Percentiles rank a stretch among this genome's conserved stretches.
These are phyloP conservation scores for Ophiosphaerella narmari DNA, from an alignment of 2,329 filamentous ascomycete species.

Conservation along the genomic window DNA sequence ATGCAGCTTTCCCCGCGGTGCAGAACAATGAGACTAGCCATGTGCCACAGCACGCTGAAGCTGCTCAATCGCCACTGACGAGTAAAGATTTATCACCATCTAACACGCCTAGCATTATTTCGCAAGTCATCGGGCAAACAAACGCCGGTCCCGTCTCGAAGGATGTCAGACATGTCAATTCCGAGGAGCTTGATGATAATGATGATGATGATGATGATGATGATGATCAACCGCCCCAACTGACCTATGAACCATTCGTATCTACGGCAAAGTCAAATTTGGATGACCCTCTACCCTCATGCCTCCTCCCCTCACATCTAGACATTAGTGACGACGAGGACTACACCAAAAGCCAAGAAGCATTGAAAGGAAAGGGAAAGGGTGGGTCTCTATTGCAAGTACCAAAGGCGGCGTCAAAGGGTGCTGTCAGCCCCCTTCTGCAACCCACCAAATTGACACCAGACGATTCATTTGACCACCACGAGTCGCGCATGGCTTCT, in stretches of 20 bases:
- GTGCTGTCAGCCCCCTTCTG: conserved; percentile 32
- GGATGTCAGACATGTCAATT: not conserved
- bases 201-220: conserved; percentile 24
- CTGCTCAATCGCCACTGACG: not conserved
- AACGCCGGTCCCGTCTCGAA: not conserved
- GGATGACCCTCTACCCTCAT: conserved; percentile 16
- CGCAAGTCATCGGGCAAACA: not conserved
- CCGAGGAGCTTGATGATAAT: conserved; percentile 8
- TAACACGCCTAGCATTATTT: not conserved
- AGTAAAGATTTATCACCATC: not conserved
- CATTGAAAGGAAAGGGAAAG: conserved; percentile 1
- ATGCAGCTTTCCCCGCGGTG: no score
- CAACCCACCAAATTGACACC: conserved; percentile 14
- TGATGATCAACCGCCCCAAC: conserved; percentile 27
- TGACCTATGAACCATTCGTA: conserved; percentile 26
- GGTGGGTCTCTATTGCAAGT: conserved; percentile 3
- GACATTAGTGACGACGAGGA: conserved; percentile 21
- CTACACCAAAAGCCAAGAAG: conserved; percentile 1
- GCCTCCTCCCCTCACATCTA: conserved; percentile 10
- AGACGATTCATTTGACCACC: conserved; percentile 6
- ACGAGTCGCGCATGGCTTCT: not conserved
- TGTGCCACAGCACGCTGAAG: not conserved
- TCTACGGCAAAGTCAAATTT: not conserved
- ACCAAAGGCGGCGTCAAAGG: conserved; percentile 4
- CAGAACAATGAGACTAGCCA: not conserved